Evolutionary conservation across 2,329 filamentous ascomycete species (phyloP).

Genomic region (Talaromyces sp.): DNA sequence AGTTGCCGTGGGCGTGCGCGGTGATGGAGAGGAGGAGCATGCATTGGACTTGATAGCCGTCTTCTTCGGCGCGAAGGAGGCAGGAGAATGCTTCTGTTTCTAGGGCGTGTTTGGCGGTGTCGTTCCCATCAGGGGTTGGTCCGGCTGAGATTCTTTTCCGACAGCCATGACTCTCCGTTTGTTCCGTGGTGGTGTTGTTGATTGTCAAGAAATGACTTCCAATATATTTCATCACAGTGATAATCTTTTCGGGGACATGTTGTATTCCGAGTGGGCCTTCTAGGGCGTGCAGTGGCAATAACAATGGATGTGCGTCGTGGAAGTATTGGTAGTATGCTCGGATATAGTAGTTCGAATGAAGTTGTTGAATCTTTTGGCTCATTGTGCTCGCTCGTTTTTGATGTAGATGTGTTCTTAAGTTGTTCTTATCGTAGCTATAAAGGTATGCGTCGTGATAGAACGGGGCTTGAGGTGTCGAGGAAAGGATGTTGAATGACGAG

Average conservation of each 20-base stretch:
- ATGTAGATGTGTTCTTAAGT: neutral
- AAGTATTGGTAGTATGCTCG: constrained; percentile 51
- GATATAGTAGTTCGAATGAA: constrained; percentile 33
- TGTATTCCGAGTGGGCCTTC: constrained; percentile 23
- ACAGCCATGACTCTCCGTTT: neutral
- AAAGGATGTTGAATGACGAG: neutral
- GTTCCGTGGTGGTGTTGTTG: constrained; percentile 24
- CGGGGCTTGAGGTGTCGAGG: neutral
- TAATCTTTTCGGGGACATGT: constrained; percentile 42
- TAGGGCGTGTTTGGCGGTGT: constrained; percentile 8
- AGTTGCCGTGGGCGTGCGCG: constrained; percentile 28
- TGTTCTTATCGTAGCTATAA: neutral
- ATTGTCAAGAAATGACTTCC: constrained; percentile 47
- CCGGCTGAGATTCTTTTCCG: neutral
- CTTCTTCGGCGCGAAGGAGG: constrained; percentile 16
- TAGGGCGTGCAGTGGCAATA: constrained; percentile 42
- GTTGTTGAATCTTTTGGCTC: constrained; percentile 17
- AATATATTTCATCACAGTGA: constrained; percentile 49
- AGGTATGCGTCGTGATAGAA: neutral
- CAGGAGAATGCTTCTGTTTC: constrained; percentile 20
- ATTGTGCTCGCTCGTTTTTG: neutral
- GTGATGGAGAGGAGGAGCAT: constrained; percentile 31
- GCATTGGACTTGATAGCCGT: constrained; percentile 32
- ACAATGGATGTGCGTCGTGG: constrained; percentile 50
- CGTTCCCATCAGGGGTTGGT: neutral